Base-by-base conservation (phyloP, 1,139 yeast genomes). In the Debaryomycetaceae sp. region DNA sequence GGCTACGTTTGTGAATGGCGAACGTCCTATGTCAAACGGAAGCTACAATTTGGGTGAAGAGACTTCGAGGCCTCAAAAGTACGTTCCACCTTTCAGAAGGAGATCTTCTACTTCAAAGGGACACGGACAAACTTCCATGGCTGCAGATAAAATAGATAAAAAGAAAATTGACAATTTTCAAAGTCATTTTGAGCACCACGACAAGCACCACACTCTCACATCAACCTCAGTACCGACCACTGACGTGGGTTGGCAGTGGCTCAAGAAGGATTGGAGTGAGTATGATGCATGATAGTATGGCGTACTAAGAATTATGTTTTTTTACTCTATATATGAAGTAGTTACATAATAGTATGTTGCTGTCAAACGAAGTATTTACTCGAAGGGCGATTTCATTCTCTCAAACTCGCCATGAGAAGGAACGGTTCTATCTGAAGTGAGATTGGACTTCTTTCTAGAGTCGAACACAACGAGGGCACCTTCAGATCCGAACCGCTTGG, bases 21-120 rank as follows among this genome's bases (percentile, higher is more conserved):
- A 39, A 7, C 48, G 58, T 44, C 59, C 60, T 33, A 40, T 42
- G 31, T 55, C 60, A 11, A 46, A 46, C 38, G 50, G 51, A n/a
- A 44, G 51, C 36, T 52, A 54, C 34, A 36, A 39, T 36, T 39
- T 46, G 27, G 40, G 45, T 27, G 49, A 48, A 23, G 60, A 59
- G 40, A 62, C 70, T n/a, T 47, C 60, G 36, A 45, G 60, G 6
- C 65, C 72, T 35, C 85, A 85, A 1, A 83, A 82, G 57, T 85
- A 85, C 54, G 68, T 85, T 38, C 91, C 91, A 27, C 93, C 91
- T 14, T 83, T 79, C 58, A 68, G 86, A 56, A 72, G 91, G 58
- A 73, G 73, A 0, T 70, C 77, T 1, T 69, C 65, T 34, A 46
- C 59, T 27, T 27, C 31, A 7, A 27, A 11, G 11, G 31, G 31